Evolutionary conservation across 2,329 filamentous ascomycete genomes (phyloP), one percentile per base, ranked within the genome.

Genomic region (Samsoniella hepiali): DNA sequence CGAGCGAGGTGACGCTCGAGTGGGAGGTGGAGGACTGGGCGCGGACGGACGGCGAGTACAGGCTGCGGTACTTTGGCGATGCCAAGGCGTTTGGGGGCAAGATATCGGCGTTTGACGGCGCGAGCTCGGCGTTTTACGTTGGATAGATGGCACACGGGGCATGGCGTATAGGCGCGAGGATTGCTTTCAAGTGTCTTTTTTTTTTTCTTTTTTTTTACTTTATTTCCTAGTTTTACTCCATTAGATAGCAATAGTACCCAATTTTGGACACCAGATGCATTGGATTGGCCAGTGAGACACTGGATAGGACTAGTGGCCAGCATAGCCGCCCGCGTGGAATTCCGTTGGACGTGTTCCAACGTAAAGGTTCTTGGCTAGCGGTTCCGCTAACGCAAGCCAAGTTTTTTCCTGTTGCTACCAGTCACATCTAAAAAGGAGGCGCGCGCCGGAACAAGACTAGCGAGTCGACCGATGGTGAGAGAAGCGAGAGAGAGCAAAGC

Each of bases 41-140:
- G 47, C 77, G 78, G 68, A 22, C 22, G 22, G 75, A 72, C 10
- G 93, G 91, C 0, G 84, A 81, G 65, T 97, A 96, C 75, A 80
- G 92, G 42, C 76, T 97, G 50, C 83, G 81, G 74, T 97, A 97
- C 72, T 93, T 88, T 76, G 93, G 93, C 0, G 91, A 96, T 76
- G 81, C 85, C 22, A 97, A 92, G 81, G 78, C 81, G 22, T 72
- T 86, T 64, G 79, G 79, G 15, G 91, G 88, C 0, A 76, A 72
- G 11, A 85, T 95, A 49, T 84, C 80, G 15, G 76, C 82, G 8
- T 96, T 97, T 77, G 84, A 90, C 67, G 90, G 89, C 0, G 78
- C 79, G 13, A 89, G 88, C 73, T 78, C 80, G 51, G 75, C 75
- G 66, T 88, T 89, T 73, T 13, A 49, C 27, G 50, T 62, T 47